Evolutionary conservation across 2,329 filamentous ascomycete genomes (phyloP).

Genomic region (Pseudogymnoascus sp.): DNA sequence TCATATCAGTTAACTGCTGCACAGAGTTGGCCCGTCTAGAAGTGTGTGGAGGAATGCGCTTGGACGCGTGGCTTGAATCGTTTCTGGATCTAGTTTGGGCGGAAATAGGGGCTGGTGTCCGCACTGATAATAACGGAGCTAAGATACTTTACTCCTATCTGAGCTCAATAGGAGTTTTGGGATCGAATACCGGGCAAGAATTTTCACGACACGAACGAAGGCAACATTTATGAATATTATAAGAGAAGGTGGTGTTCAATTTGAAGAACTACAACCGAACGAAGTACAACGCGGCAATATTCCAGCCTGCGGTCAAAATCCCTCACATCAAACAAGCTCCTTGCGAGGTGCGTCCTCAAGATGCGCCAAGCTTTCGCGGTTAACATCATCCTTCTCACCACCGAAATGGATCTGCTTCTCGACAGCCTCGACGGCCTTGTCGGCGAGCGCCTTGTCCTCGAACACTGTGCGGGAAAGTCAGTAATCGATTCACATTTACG

Average conservation of each 20-base stretch:
- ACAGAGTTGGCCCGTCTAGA: too few relatives aligned
- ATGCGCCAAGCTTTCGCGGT: constrained; percentile 3
- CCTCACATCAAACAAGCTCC: not conserved
- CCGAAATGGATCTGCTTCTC: constrained; percentile 29
- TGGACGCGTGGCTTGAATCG: not conserved
- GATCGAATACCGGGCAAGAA: too few relatives aligned
- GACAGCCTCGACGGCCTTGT: constrained; percentile 30
- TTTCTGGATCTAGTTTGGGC: not conserved
- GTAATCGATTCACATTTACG: not conserved
- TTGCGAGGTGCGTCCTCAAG: not conserved
- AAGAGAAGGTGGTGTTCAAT: not conserved
- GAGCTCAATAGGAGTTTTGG: not conserved
- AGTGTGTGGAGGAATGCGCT: too few relatives aligned
- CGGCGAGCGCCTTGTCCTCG: constrained; percentile 30
- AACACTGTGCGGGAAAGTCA: constrained; percentile 26
- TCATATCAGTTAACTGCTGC: too few relatives aligned
- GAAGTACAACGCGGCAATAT: not conserved
- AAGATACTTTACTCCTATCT: not conserved
- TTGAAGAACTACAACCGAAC: constrained; percentile 5
- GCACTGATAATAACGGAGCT: not conserved
- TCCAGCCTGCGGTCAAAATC: not conserved
- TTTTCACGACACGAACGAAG: not conserved
- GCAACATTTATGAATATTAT: not conserved
- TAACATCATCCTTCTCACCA: constrained; percentile 8
- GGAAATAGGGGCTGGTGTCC: not conserved